Conservation (phyloP, 2,329 filamentous ascomycete genomes). For the Gaeumannomyces tritici region DNA sequence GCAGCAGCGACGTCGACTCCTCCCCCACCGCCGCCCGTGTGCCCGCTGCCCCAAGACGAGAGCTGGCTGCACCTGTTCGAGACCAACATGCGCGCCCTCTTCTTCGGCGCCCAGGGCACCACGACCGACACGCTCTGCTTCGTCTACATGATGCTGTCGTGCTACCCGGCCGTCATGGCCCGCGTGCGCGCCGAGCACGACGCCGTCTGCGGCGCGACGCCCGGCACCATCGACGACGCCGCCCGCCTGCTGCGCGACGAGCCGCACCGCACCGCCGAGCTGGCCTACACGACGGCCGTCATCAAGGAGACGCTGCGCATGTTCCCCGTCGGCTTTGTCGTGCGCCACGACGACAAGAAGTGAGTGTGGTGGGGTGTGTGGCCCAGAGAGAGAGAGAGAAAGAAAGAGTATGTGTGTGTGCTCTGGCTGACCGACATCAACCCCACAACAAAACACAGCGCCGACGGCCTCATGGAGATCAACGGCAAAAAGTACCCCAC, state of each 20-base stretch:
- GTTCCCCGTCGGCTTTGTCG: constrained; percentile 38
- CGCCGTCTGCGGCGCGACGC: constrained; percentile 28
- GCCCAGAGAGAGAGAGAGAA: too few relatives aligned
- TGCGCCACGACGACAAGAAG: constrained; percentile 18
- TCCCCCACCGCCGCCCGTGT: too few relatives aligned
- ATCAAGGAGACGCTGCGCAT: constrained; percentile 46
- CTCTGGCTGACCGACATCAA: too few relatives aligned
- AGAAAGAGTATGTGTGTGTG: too few relatives aligned
- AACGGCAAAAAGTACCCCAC: constrained; percentile 34
- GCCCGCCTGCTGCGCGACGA: not conserved
- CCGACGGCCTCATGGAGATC: constrained; percentile 28
- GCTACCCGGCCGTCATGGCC: constrained; percentile 18
- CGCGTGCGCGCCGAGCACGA: constrained; percentile 35
- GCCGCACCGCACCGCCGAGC: not conserved
- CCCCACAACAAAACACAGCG: constrained; percentile 13
- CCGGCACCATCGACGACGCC: constrained; percentile 12
- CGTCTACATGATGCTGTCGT: constrained; percentile 18
- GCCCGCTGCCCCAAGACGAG: not conserved
- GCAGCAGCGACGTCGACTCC: too few relatives aligned
- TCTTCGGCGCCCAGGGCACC: constrained; percentile 30
- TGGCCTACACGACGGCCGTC: constrained; percentile 41
- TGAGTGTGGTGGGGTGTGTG: too few relatives aligned
- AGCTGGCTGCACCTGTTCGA: constrained; percentile 1
- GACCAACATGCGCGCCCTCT: constrained; percentile 21
- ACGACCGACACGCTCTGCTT: constrained; percentile 22